A percentile compares a stretch with the other conserved stretches of the same genome.
Conservation (phyloP, 345 rosid genomes). For the Erodium maritimum region DNA sequence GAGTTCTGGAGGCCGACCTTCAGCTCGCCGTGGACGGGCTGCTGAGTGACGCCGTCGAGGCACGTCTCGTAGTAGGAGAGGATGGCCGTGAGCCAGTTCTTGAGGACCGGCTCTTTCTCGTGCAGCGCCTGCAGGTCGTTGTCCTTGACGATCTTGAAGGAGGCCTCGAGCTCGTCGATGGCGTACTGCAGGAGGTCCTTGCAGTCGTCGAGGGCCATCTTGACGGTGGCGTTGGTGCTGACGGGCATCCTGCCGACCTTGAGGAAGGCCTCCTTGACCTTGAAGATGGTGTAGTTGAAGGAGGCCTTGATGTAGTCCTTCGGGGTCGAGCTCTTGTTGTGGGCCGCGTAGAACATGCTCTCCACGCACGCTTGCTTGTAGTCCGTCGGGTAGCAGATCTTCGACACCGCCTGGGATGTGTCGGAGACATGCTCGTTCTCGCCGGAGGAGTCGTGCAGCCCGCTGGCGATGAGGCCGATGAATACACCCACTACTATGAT, state of each 20-base stretch:
- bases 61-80: constrained; percentile 31
- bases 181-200: constrained; percentile 31
- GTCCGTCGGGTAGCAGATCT: constrained; percentile 22
- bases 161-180: constrained; percentile 29
- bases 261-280: constrained; percentile 15
- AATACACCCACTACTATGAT: too few relatives aligned
- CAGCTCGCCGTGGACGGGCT: constrained; percentile 11
- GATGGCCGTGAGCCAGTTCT: constrained; percentile 38
- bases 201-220: constrained; percentile 39
- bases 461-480: too few relatives aligned
- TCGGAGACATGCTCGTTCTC: neutral
- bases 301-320: constrained; percentile 30
- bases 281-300: constrained; percentile 16
- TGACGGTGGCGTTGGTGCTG: constrained; percentile 3
- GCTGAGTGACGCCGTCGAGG: constrained; percentile 20
- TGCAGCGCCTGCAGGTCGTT: constrained; percentile 15
- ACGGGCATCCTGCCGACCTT: constrained; percentile 5
- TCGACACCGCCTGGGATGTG: constrained; percentile 18
- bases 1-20: constrained; percentile 20
- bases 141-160: constrained; percentile 23
- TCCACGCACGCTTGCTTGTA: constrained; percentile 24
- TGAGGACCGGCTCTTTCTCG: constrained; percentile 19
- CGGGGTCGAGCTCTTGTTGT: constrained; percentile 14
- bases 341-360: constrained; percentile 12
- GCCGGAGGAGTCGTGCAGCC: neutral